Percentiles rank a stretch among this genome's conserved stretches.
Conservation (phyloP, 495 filamentous ascomycete species). For the Hypoxylon subgilvum region DNA sequence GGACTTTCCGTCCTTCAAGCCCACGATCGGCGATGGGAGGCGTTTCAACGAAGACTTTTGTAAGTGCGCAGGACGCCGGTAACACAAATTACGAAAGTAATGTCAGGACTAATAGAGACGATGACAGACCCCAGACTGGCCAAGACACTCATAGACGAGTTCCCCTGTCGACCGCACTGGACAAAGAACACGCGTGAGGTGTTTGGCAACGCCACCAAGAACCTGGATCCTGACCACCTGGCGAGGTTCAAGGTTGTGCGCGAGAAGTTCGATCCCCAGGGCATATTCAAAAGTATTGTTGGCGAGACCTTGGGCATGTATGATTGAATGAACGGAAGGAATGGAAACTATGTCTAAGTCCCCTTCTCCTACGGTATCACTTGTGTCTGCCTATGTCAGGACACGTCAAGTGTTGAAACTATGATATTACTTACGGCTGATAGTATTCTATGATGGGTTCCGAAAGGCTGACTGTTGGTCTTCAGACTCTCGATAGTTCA, state of each 20-base stretch:
- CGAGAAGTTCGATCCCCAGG: constrained; percentile 54
- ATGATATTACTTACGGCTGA: constrained; percentile 1
- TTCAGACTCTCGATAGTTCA: not conserved
- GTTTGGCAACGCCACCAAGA: constrained; percentile 50
- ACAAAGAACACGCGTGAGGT: constrained; percentile 59
- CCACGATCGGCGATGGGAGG: constrained; percentile 52
- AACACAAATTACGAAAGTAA: too few species aligned
- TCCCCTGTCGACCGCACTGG: constrained; percentile 58
- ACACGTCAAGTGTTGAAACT: not conserved
- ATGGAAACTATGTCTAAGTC: not conserved
- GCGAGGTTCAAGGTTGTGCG: constrained; percentile 52
- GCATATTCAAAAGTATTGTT: constrained; percentile 53
- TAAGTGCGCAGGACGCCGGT: constrained; percentile 40
- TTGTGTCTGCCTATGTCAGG: not conserved
- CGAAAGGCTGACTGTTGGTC: not conserved
- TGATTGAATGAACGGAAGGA: constrained; percentile 8
- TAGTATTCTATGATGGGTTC: constrained; percentile 1
- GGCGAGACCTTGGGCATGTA: constrained; percentile 56
- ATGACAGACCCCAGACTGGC: constrained; percentile 49
- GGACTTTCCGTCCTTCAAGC: constrained; percentile 55
- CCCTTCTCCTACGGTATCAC: too few species aligned
- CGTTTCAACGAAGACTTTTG: constrained; percentile 58
- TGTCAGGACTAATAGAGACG: constrained; percentile 12
- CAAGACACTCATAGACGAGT: constrained; percentile 55
- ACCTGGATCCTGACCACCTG: constrained; percentile 54